Evolutionary conservation across 179 eudicot genomes (phyloP), one percentile per base, ranked within the genome.

Genomic region (Silene noctiflora): DNA sequence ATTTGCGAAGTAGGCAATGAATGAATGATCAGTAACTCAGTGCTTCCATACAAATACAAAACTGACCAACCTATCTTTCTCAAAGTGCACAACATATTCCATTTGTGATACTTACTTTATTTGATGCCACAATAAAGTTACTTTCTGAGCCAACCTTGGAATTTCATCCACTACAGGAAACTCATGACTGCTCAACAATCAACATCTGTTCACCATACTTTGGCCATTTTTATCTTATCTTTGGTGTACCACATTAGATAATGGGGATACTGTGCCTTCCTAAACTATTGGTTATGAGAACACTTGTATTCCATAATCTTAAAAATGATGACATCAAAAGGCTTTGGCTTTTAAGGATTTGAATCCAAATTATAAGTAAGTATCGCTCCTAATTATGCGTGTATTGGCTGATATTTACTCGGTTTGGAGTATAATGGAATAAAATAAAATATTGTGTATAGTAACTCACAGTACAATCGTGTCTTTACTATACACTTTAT

Each of bases 151-250:
- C 46, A 2, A 39, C 46, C 11, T 39, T 39, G 19, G 59, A 59
- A 59, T 56, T 76, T 69, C 53, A 8, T 44, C 80, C 80, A 56
- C 59, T 63, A 64, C 59, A 29, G 51, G 53, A 29, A 20, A 6
- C 27, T 71, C 46, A 71, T 25, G 29, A 16, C 6, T 72, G 27
- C 46, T 33, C 0, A 33, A 33, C 39, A 33, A 33, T 39, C 46
- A 51, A 71, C 75, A 48, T 73, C 48, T 77, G 71, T 46, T 27
- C 20, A 62, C 63, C 48, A 21, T 44, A 61, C 75, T 70, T 70
- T 77, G 61, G 20, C 56, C 48, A 46, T 70, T 60, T 44, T 27
- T 39, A 4, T 25, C 42, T 44, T 69, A 22, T 33, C 39, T 33
- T 33, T 33, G 12, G 20, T n/a, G 33, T 67, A 35, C 53, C 69